Base-by-base conservation (phyloP, 1,284 basidiomycete species). In the Trichosporon inkin region DNA sequence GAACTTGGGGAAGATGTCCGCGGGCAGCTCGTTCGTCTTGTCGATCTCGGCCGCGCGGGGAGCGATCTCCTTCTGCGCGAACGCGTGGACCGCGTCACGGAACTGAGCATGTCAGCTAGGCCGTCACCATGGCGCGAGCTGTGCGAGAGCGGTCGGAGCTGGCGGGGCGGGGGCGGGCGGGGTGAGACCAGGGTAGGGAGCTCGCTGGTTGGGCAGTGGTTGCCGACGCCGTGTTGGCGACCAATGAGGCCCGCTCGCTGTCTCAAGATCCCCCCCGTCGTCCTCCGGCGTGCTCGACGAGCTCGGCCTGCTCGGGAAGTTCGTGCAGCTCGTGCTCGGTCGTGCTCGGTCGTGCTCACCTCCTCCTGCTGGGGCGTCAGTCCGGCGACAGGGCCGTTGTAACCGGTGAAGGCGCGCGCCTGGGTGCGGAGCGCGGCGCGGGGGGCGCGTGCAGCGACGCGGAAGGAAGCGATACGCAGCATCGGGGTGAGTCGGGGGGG, bases 1-100 rank as follows among this genome's bases (percentile, higher is more conserved):
- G 24, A 95, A 80, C 78, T 92, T 92, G 68, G 87, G 84, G 88
- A 92, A 95, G 17, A 94, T 79, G 72, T 92, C 88, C 89, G 80
- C 71, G 17, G 90, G 90, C 67, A 88, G 89, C 61, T 82, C 86
- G 78, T 92, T 92, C 54, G 82, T 86, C 75, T 82, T 86, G 80
- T 95, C 92, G 54, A 92, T 87, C 68, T 91, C 86, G 53, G 84
- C 87, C 5, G 92, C 91, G 62, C 88, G 80, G 7, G 90, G 92
- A 1, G 88, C 88, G 55, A 95, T 81, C 74, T 91, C 89, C 67
- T 83, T 84, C 79, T 88, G 80, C 20, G 90, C 87, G 69, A 94
- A 95, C 55, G 87, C 84, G 22, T 80, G 77, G 1, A 94, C 85
- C 1, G 86, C 88, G 72, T 86, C 84, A 61, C 89, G 81, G 73